These are phyloP conservation scores for Komagataella mondaviorum DNA, from an alignment of 805 yeast species.

Conservation along the genomic window DNA sequence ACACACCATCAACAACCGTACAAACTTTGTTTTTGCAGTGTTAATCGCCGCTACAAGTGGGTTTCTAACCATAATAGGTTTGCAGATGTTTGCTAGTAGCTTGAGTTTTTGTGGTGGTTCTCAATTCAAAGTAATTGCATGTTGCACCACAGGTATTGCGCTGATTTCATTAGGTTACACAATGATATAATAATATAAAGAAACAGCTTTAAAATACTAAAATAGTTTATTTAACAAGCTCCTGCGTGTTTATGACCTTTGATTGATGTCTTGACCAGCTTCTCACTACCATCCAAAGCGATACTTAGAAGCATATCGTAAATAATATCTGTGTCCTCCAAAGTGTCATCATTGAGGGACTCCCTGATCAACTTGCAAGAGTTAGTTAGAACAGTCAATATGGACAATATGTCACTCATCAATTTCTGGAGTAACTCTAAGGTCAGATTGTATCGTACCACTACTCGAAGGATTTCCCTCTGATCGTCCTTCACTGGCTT, in stretches of 20 bases:
- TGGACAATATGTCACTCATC: constrained; percentile 44
- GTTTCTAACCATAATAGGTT: constrained; percentile 64
- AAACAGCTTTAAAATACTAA: too few relatives aligned
- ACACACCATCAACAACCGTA: constrained; percentile 19
- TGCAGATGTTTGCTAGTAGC: constrained; percentile 80
- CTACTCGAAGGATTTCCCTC: constrained; percentile 71
- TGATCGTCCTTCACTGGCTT: constrained; percentile 28
- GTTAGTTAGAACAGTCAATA: constrained; percentile 36
- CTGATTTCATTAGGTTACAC: constrained; percentile 36
- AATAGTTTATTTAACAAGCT: not conserved
- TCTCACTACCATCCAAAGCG: constrained; percentile 33
- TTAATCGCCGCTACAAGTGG: constrained; percentile 72
- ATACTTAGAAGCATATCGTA: constrained; percentile 38
- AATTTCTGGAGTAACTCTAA: constrained; percentile 47
- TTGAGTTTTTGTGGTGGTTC: constrained; percentile 60
- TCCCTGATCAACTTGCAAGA: constrained; percentile 28
- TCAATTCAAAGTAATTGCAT: constrained; percentile 40
- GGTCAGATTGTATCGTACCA: constrained; percentile 59
- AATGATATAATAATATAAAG: constrained; percentile 10
- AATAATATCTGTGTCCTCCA: constrained; percentile 20
- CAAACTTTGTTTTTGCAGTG: constrained; percentile 39
- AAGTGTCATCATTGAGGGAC: constrained; percentile 10
- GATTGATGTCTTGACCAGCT: not conserved
- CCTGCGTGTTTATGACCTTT: not conserved
- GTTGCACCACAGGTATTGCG: constrained; percentile 48